phyloP scores from a whole-genome alignment of 192 early-diverging fungal species.

The Bifiguratus adelaidae region DNA sequence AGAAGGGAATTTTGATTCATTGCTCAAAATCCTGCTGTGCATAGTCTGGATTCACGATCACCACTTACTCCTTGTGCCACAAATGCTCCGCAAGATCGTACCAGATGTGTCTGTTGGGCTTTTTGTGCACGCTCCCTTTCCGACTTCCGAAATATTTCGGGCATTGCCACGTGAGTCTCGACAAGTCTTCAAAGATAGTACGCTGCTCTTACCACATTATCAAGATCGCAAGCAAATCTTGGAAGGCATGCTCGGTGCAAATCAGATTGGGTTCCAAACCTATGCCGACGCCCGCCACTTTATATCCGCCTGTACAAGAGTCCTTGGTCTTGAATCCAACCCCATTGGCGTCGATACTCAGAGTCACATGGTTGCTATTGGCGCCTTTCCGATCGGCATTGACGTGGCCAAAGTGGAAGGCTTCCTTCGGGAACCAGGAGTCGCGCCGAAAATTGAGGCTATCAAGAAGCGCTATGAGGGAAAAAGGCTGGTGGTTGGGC shows the following conservation, averaged over 20 bases:
- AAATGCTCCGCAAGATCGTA: constrained; percentile 68
- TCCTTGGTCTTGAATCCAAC: constrained; percentile 87
- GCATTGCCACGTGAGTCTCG: constrained; percentile 60
- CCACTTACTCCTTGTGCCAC: constrained; percentile 85
- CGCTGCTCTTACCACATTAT: too few relatives aligned
- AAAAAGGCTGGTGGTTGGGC: constrained; percentile 90
- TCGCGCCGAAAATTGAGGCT: constrained; percentile 65
- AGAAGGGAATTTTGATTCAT: too few relatives aligned
- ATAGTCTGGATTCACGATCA: constrained; percentile 99
- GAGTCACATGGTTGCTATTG: constrained; percentile 65
- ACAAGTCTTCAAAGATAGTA: too few relatives aligned
- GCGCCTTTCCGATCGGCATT: constrained; percentile 96
- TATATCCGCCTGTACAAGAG: constrained; percentile 81
- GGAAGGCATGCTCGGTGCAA: constrained; percentile 83
- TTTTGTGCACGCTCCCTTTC: constrained; percentile 96
- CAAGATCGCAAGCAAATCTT: constrained; percentile 71
- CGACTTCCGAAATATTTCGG: constrained; percentile 90
- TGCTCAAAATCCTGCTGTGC: constrained; percentile 6
- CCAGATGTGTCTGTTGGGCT: constrained; percentile 86
- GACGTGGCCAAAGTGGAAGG: constrained; percentile 63
- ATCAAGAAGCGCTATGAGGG: constrained; percentile 76
- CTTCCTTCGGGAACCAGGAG: constrained; percentile 48
- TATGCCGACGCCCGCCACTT: constrained; percentile 95
- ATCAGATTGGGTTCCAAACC: constrained; percentile 90
- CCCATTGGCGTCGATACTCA: constrained; percentile 80